phyloP scores from a whole-genome alignment of 2,329 filamentous ascomycete species.

The Aureobasidium sp. region DNA sequence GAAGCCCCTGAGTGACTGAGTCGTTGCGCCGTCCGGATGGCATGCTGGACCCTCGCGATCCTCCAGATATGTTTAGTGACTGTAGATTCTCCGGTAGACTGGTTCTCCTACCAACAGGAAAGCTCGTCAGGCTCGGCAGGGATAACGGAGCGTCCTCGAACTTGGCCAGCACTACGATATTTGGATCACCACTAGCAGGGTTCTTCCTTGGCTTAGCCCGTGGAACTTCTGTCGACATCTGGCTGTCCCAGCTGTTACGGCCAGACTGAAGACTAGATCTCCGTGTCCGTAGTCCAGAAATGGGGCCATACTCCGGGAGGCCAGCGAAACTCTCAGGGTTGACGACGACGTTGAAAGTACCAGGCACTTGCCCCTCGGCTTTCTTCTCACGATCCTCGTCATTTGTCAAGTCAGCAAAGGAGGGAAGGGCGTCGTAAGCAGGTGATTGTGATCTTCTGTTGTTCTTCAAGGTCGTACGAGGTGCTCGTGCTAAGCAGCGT shows the following conservation, averaged over 20 bases:
- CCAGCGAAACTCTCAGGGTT: constrained; percentile 49
- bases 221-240: constrained; percentile 15
- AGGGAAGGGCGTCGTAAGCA: constrained; percentile 44
- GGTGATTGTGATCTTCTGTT: constrained; percentile 13
- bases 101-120: constrained; percentile 13
- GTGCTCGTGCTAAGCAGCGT: constrained; percentile 7
- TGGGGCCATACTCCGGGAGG: constrained; percentile 42
- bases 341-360: constrained; percentile 50
- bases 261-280: background rate
- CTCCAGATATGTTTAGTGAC: constrained; percentile 12
- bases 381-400: constrained; percentile 55
- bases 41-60: background rate
- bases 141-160: constrained; percentile 39
- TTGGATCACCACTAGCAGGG: constrained; percentile 33
- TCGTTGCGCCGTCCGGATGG: constrained; percentile 5
- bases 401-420: constrained; percentile 46
- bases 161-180: constrained; percentile 43
- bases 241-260: constrained; percentile 1
- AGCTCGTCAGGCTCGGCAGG: constrained; percentile 14
- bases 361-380: constrained; percentile 44
- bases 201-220: constrained; percentile 17
- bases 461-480: background rate
- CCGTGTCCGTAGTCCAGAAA: background rate
- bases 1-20: constrained; percentile 7
- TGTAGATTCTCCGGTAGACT: constrained; percentile 16